Evolutionary conservation across 257 asterid species (phyloP).

Genomic region (Ilex aquifolium): DNA sequence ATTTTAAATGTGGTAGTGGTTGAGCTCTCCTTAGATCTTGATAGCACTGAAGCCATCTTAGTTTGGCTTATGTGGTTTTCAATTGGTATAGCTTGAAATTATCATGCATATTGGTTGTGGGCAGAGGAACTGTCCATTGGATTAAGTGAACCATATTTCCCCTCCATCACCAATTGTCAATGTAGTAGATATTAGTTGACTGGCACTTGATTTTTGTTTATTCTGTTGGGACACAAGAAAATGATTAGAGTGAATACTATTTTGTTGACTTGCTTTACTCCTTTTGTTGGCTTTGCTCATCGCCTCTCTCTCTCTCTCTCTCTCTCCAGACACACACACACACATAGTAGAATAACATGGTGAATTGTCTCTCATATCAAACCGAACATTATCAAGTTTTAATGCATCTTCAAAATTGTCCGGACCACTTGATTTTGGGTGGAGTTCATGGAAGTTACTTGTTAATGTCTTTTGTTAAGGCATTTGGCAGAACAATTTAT

Average conservation of each 20-base stretch:
- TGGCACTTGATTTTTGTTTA: constrained; percentile 9
- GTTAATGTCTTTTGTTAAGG: too few species aligned
- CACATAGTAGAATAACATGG: too few species aligned
- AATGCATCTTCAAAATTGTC: too few species aligned
- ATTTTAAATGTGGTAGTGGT: constrained; percentile 63
- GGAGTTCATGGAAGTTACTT: too few species aligned
- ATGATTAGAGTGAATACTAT: constrained; percentile 5
- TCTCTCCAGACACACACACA: too few species aligned
- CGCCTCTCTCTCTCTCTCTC: too few species aligned
- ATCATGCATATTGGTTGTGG: constrained; percentile 3
- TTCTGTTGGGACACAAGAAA: constrained; percentile 3
- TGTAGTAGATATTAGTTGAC: constrained; percentile 35
- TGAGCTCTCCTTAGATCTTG: constrained; percentile 15
- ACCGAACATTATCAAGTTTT: too few species aligned
- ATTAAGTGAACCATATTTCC: constrained; percentile 11
- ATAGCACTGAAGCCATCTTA: constrained; percentile 14
- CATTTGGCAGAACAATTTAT: too few species aligned
- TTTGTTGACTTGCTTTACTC: not conserved
- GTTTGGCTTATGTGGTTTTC: constrained; percentile 6
- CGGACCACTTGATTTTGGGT: too few species aligned
- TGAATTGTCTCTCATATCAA: too few species aligned
- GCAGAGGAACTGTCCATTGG: constrained; percentile 11
- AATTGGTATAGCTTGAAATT: constrained; percentile 7
- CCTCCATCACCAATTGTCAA: constrained; percentile 13
- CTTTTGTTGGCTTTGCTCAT: constrained; percentile 1